These are phyloP conservation scores for Spathaspora passalidarum DNA, from an alignment of 805 yeast species.

Conservation along the genomic window DNA sequence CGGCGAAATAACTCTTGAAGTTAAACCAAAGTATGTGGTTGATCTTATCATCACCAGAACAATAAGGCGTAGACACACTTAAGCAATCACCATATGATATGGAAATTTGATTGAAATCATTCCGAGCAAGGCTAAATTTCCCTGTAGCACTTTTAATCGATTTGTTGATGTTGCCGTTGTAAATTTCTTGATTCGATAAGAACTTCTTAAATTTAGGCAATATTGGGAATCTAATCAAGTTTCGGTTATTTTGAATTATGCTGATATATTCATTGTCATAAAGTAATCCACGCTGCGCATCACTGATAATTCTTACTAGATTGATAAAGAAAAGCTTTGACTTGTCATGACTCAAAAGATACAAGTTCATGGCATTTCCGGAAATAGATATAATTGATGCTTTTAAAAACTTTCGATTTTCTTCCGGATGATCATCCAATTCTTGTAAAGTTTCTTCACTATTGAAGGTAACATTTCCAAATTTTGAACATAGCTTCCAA, in stretches of 20 bases:
- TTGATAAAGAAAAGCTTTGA: slow-evolving; percentile 20
- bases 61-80: slow-evolving; percentile 29
- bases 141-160: slow-evolving; percentile 19
- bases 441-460: slow-evolving; percentile 23
- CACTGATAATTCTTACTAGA: slow-evolving; percentile 13
- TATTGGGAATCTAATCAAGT: slow-evolving; percentile 27
- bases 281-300: slow-evolving; percentile 15
- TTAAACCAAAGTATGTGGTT: slow-evolving; percentile 41
- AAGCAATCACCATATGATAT: slow-evolving; percentile 26
- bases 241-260: slow-evolving; percentile 15
- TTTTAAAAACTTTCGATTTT: slow-evolving; percentile 20
- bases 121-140: slow-evolving; percentile 20
- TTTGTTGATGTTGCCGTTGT: slow-evolving; percentile 15
- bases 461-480: slow-evolving; percentile 30
- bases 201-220: slow-evolving; percentile 27
- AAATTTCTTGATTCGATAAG: slow-evolving; percentile 18
- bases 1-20: slow-evolving; percentile 30
- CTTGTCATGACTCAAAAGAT: slow-evolving; percentile 12
- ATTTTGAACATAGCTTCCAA: slow-evolving; percentile 34
- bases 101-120: slow-evolving; percentile 22
- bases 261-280: slow-evolving; percentile 25
- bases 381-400: slow-evolving; percentile 23
- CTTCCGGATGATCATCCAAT: slow-evolving; percentile 12
- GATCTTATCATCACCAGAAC: slow-evolving; percentile 15
- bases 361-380: slow-evolving; percentile 19